phyloP scores from a whole-genome alignment of 768 basidiomycete genomes.

The Hericium rajendrae region DNA sequence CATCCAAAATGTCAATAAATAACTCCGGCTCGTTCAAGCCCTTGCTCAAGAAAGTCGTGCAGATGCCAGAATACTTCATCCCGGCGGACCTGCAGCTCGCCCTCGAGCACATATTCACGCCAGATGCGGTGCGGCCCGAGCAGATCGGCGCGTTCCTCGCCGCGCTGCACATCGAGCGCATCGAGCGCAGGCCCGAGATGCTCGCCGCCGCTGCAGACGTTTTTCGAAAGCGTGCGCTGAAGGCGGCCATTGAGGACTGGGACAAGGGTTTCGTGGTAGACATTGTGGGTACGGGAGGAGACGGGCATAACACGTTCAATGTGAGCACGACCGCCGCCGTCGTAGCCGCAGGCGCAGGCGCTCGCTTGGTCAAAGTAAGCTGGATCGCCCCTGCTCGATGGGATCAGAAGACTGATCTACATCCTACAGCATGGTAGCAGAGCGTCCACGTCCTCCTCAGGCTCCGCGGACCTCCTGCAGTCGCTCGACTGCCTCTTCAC shows the following conservation, averaged over 20 bases:
- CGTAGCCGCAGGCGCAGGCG: slow-evolving; percentile 91
- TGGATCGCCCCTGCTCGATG: background rate
- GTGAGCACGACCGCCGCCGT: slow-evolving; percentile 92
- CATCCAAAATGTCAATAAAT: background rate
- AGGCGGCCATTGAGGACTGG: slow-evolving; percentile 45
- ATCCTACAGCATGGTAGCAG: slow-evolving; percentile 68
- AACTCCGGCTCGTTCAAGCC: slow-evolving; percentile 57
- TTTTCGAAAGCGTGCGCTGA: slow-evolving; percentile 58
- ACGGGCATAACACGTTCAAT: slow-evolving; percentile 93
- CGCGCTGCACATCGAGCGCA: slow-evolving; percentile 68
- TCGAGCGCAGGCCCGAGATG: slow-evolving; percentile 68
- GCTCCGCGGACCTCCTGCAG: slow-evolving; percentile 87
- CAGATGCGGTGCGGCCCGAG: slow-evolving; percentile 49
- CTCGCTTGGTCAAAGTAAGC: slow-evolving; percentile 81
- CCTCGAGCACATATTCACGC: slow-evolving; percentile 66
- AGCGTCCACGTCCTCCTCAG: slow-evolving; percentile 90
- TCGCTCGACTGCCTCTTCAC: slow-evolving; percentile 72
- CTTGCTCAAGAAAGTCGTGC: slow-evolving; percentile 67
- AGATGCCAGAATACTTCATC: slow-evolving; percentile 76
- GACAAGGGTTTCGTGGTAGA: slow-evolving; percentile 61
- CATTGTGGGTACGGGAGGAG: slow-evolving; percentile 92
- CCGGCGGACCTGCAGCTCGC: slow-evolving; percentile 63
- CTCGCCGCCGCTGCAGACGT: slow-evolving; percentile 74
- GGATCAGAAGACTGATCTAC: background rate
- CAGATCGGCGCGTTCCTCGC: slow-evolving; percentile 90